Conservation (phyloP, 441 rosid genomes). For the Capsella rubella region DNA sequence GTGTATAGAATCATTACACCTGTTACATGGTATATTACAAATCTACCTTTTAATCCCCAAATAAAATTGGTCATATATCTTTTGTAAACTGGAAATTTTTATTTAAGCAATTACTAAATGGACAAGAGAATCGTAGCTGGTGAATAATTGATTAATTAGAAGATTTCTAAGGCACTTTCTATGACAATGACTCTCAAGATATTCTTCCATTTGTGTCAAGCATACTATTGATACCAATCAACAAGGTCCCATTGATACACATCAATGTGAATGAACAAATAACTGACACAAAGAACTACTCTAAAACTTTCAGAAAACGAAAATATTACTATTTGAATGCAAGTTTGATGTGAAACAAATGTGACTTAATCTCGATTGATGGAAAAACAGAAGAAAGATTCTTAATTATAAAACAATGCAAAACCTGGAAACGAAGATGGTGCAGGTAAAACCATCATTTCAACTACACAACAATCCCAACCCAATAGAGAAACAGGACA, state of each 20-base stretch:
- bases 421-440: not conserved
- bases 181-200: not conserved
- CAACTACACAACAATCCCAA: not conserved
- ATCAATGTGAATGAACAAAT: too few species aligned
- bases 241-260: slow-evolving; percentile 5
- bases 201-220: slow-evolving; percentile 22
- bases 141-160: not conserved
- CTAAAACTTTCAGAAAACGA: too few species aligned
- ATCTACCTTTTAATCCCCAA: not conserved
- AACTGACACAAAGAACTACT: too few species aligned
- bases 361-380: too few species aligned
- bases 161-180: not conserved
- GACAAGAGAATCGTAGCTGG: not conserved
- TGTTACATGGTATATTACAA: slow-evolving; percentile 5
- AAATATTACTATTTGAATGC: too few species aligned
- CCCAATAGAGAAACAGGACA: slow-evolving; percentile 1
- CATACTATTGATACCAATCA: not conserved
- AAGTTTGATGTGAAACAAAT: too few species aligned
- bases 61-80: slow-evolving; percentile 18
- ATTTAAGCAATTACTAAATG: not conserved
- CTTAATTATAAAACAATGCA: too few species aligned
- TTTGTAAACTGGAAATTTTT: not conserved
- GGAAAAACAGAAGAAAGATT: too few species aligned
- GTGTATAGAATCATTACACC: not conserved
- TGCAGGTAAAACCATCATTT: not conserved